A percentile compares a stretch with the other conserved stretches of the same genome.
phyloP scores from a whole-genome alignment of 495 filamentous ascomycete species.

The Geopyxis carbonaria region DNA sequence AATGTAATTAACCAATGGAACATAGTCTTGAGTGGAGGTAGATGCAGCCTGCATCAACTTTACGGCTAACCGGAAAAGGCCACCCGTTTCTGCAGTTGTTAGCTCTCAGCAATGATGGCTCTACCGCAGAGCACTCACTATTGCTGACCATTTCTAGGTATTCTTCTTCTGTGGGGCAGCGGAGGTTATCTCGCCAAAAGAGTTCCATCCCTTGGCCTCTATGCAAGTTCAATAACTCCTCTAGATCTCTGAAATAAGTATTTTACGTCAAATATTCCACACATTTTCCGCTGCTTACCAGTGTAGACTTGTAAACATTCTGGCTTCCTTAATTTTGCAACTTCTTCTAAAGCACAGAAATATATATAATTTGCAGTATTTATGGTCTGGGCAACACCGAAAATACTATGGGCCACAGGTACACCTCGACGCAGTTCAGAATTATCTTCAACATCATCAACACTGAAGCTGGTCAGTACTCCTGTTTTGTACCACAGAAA shows the following conservation, averaged over 20 bases:
- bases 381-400: constrained; percentile 88
- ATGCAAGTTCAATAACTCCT: constrained; percentile 87
- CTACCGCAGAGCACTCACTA: constrained; percentile 28
- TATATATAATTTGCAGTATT: constrained; percentile 97
- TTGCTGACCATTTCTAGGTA: constrained; percentile 98
- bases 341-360: constrained; percentile 70
- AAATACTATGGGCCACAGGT: constrained; percentile 87
- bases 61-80: constrained; percentile 81
- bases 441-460: constrained; percentile 84
- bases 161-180: constrained; percentile 84
- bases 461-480: constrained; percentile 27
- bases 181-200: constrained; percentile 89
- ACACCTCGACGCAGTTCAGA: constrained; percentile 71
- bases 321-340: constrained; percentile 58
- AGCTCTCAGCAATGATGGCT: constrained; percentile 2
- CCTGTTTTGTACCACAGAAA: background rate
- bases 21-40: constrained; percentile 42
- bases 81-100: constrained; percentile 51
- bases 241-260: no score
- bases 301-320: constrained; percentile 59
- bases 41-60: constrained; percentile 87
- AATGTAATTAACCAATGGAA: constrained; percentile 73
- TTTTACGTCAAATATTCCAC: background rate
- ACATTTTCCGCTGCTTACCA: background rate
- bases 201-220: constrained; percentile 95